Percentiles rank a stretch among this genome's conserved stretches.
These are phyloP conservation scores for Auricularia heimuer DNA, from an alignment of 768 basidiomycete species.

Conservation along the genomic window DNA sequence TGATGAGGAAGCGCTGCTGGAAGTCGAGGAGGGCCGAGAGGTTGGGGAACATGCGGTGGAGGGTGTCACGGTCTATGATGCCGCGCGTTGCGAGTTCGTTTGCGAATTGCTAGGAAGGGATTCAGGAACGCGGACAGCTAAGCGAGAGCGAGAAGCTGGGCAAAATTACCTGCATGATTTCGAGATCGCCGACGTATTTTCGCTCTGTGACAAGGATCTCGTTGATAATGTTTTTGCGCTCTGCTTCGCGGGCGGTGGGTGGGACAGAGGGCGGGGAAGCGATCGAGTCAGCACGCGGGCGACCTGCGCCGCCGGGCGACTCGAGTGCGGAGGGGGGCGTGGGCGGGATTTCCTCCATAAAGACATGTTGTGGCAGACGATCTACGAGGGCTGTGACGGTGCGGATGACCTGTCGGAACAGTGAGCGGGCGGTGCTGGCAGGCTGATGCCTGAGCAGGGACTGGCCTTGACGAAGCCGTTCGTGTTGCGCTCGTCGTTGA, in stretches of 20 bases:
- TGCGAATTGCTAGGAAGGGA: slow-evolving; percentile 68
- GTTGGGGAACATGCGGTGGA: slow-evolving; percentile 91
- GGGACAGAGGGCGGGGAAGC: slow-evolving; percentile 7
- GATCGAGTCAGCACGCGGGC: slow-evolving; percentile 9
- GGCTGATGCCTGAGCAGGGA: slow-evolving; percentile 9
- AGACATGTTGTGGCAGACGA: slow-evolving; percentile 57
- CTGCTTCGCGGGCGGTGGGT: slow-evolving; percentile 40
- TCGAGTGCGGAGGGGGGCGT: slow-evolving; percentile 24
- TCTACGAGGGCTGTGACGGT: slow-evolving; percentile 81
- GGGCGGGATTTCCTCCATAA: slow-evolving; percentile 41
- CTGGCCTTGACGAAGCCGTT: slow-evolving; percentile 91
- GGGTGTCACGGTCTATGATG: slow-evolving; percentile 87
- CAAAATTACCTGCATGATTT: slow-evolving; percentile 80
- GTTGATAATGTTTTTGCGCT: slow-evolving; percentile 66
- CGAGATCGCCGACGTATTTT: slow-evolving; percentile 93
- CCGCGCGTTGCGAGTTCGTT: slow-evolving; percentile 72
- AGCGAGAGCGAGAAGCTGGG: slow-evolving; percentile 8
- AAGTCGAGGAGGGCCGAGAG: slow-evolving; percentile 93
- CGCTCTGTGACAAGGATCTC: slow-evolving; percentile 94
- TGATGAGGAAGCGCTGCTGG: slow-evolving; percentile 88
- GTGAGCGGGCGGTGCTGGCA: slow-evolving; percentile 4
- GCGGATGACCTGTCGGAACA: slow-evolving; percentile 60
- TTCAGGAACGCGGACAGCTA: not conserved
- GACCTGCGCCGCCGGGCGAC: slow-evolving; percentile 3
- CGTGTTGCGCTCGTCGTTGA: slow-evolving; percentile 66